These are phyloP conservation scores for Punica granatum DNA, from an alignment of 345 rosid species.

Conservation along the genomic window DNA sequence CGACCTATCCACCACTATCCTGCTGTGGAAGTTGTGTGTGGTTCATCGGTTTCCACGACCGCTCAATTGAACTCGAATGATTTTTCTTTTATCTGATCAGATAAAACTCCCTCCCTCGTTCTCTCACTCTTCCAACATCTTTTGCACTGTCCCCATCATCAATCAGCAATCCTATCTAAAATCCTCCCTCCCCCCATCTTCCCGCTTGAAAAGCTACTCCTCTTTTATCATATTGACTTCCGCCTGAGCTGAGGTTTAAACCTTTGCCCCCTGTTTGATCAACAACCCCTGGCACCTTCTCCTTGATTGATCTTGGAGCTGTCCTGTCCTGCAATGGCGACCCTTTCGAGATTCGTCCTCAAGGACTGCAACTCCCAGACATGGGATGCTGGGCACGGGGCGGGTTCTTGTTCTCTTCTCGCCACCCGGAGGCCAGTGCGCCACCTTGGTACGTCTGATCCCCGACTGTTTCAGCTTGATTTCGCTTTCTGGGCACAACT, in stretches of 20 bases:
- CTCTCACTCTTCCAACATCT: not conserved
- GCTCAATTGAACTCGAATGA: not conserved
- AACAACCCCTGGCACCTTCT: too few relatives aligned
- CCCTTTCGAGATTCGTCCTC: constrained; percentile 51
- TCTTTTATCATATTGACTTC: not conserved
- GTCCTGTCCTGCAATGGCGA: constrained; percentile 20
- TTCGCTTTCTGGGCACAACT: constrained; percentile 12
- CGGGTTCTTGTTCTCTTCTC: constrained; percentile 21
- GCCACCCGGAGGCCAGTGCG: constrained; percentile 19
- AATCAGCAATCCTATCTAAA: constrained; percentile 11
- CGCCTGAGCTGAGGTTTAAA: not conserved
- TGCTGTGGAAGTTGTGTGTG: constrained; percentile 21
- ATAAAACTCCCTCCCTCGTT: not conserved
- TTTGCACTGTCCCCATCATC: too few relatives aligned
- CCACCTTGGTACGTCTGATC: constrained; percentile 44
- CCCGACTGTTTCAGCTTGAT: not conserved
- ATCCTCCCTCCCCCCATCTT: not conserved
- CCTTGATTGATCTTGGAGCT: not conserved
- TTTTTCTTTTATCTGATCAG: too few relatives aligned
- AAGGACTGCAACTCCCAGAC: constrained; percentile 38
- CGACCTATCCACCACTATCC: too few relatives aligned
- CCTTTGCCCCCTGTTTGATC: not conserved
- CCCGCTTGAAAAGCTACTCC: not conserved
- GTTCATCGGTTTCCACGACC: constrained; percentile 35
- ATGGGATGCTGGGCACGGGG: constrained; percentile 15